Evolutionary conservation across 2,329 filamentous ascomycete genomes (phyloP), one percentile per base, ranked within the genome.

Genomic region (Stagonosporopsis chrysanthemi): DNA sequence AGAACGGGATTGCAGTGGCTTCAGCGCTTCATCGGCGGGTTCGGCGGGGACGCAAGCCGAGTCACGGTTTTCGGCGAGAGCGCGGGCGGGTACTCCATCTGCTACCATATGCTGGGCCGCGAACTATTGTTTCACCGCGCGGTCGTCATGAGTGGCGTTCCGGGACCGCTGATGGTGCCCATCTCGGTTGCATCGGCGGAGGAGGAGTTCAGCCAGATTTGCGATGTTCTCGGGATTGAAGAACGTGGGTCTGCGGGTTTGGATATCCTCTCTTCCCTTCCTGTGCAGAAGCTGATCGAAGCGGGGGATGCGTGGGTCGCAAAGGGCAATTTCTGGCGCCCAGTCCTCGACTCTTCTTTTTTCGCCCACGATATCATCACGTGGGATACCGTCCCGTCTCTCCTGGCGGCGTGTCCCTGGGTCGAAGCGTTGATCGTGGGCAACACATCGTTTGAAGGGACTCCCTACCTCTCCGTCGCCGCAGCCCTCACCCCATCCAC

Each of bases 21-120:
- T 2, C 68, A 73, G 46, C 63, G 62, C 9, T 68, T 77, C 45
- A 69, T 78, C 17, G 47, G 23, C 1, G 71, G 71, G 0, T 78
- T 79, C 44, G 75, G 75, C 0, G 75, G 76, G 14, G 68, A 78
- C 52, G 49, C 50, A 0, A 50, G 50, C 2, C 66, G 66, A 5
- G 60, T 77, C 3, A 78, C 76, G 0, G 59, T 77, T 0, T 73
- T 80, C 14, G 82, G 82, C 2, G 77, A 83, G 62, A 79, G 76
- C 33, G 80, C 80, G 2, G 81, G 81, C 19, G 62, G 54, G 7
- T 70, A 69, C 22, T 67, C 61, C n/a, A 58, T 55, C n/a, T 43
- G 39, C 6, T 42, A 26, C 22, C 68, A 70, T 19, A 64, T 71
- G 65, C 61, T 72, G 4, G 12, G 45, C 3, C 24, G 29, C 1